Evolutionary conservation across 345 rosid genomes (phyloP).

Genomic region (Salix brachista): DNA sequence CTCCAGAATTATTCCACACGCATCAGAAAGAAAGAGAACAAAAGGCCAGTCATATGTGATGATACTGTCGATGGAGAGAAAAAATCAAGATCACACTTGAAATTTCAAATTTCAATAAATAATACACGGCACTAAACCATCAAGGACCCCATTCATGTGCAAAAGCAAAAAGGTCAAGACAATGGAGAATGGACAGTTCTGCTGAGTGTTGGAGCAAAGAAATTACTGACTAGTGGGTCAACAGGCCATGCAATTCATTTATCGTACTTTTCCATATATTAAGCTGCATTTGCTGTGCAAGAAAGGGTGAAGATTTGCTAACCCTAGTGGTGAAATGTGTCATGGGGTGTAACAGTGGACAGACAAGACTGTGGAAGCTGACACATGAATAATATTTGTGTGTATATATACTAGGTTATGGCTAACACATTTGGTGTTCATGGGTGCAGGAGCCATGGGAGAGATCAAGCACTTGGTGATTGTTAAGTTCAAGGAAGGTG

Average conservation of each 20-base stretch:
- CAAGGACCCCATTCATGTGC: constrained; percentile 45
- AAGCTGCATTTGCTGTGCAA: constrained; percentile 33
- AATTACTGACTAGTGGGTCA: constrained; percentile 32
- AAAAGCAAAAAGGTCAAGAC: constrained; percentile 26
- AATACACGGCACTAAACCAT: not conserved
- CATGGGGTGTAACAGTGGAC: constrained; percentile 10
- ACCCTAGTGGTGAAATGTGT: constrained; percentile 20
- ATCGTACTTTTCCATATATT: constrained; percentile 21
- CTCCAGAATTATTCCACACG: constrained; percentile 6
- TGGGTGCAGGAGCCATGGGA: constrained; percentile 29
- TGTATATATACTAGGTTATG: constrained; percentile 18
- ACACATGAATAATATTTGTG: constrained; percentile 25
- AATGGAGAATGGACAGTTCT: constrained; percentile 25
- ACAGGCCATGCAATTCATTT: constrained; percentile 12
- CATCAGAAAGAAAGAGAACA: not conserved
- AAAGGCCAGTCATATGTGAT: constrained; percentile 8
- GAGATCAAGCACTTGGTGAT: constrained; percentile 82
- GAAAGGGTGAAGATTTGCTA: not conserved
- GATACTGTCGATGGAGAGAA: constrained; percentile 7
- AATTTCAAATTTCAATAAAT: constrained; percentile 20
- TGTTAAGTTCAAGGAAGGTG: constrained; percentile 80
- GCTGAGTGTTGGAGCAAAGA: constrained; percentile 17
- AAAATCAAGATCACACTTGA: not conserved
- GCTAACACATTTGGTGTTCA: not conserved
- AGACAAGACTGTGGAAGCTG: constrained; percentile 37